These are phyloP conservation scores for Oryza rufipogon DNA, from an alignment of 176 grass and related monocot genomes.

Conservation along the genomic window DNA sequence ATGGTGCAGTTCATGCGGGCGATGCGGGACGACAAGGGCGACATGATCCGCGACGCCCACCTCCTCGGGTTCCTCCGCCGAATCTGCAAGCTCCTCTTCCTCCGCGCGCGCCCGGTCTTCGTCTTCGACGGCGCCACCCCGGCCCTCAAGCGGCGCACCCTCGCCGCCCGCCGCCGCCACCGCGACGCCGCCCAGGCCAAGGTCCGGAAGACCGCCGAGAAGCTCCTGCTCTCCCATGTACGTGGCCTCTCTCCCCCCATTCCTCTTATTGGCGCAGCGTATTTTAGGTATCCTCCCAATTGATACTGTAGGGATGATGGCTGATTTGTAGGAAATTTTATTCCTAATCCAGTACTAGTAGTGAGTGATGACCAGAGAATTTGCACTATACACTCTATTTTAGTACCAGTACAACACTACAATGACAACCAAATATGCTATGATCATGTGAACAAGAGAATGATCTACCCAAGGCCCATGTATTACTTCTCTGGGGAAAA, in stretches of 20 bases:
- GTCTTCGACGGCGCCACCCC: slow-evolving; percentile 89
- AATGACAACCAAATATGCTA: background rate
- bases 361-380: background rate
- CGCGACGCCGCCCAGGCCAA: slow-evolving; percentile 84
- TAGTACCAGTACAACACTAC: background rate
- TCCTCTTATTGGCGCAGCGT: background rate
- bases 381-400: background rate
- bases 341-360: background rate
- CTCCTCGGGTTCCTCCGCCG: slow-evolving; percentile 89
- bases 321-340: background rate
- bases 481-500: background rate
- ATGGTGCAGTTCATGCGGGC: slow-evolving; percentile 99
- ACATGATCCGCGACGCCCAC: slow-evolving; percentile 87
- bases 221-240: slow-evolving; percentile 86
- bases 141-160: slow-evolving; percentile 73
- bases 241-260: slow-evolving; percentile 1
- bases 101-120: slow-evolving; percentile 82
- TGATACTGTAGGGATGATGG: background rate
- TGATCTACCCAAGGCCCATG: background rate
- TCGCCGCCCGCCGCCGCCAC: slow-evolving; percentile 79
- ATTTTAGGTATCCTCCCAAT: slow-evolving; percentile 2
- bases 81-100: slow-evolving; percentile 96
- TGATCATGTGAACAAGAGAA: slow-evolving; percentile 7
- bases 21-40: slow-evolving; percentile 94
- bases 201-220: slow-evolving; percentile 95